Evolutionary conservation across 2,329 filamentous ascomycete genomes (phyloP), one percentile per base, ranked within the genome.

Genomic region (Paraphoma chrysanthemicola): DNA sequence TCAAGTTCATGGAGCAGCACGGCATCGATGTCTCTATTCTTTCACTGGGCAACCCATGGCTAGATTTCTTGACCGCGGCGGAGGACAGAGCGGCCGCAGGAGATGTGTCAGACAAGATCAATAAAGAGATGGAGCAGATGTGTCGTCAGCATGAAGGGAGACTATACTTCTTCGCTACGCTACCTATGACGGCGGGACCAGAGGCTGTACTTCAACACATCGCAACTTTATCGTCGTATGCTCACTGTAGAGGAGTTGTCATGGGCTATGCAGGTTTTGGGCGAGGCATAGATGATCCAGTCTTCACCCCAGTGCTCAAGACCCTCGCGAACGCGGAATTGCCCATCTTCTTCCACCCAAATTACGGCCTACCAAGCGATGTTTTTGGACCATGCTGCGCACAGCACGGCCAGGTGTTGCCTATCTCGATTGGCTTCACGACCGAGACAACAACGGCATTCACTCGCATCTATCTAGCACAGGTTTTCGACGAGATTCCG

Each of bases 211-310:
- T 48, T 14, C 16, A 41, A 16, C 33, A 28, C 23, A 48, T 42
- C 46, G 18, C 36, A 28, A 23, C 7, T 12, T 17, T 29, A 10
- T 11, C 18, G 41, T 23, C 31, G 23, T 31, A 41, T 28, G n/a
- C 9, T 28, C 43, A 46, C 18, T 42, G 31, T 9, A 52, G 29
- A 41, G 50, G 43, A 18, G 31, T 23, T 6, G 43, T 44, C 12
- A 51, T 44, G 48, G 48, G 36, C 12, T 48, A 41, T n/a, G 33
- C 51, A 48, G 18, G 44, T 10, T 48, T 48, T 41, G 51, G 48
- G 29, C n/a, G n/a, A 38, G 38, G 18, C 28, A 12, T 42, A 9
- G 38, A 49, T 48, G 44, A 46, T 16, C 44, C 44, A 6, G 3
- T 11, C 4, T 46, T 46, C 28, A 29, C 31, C 8, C 44, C 44